Evolutionary conservation across 2,329 filamentous ascomycete species (phyloP), one percentile per base, ranked within the genome.

Genomic region (Sphaerulina populicola): DNA sequence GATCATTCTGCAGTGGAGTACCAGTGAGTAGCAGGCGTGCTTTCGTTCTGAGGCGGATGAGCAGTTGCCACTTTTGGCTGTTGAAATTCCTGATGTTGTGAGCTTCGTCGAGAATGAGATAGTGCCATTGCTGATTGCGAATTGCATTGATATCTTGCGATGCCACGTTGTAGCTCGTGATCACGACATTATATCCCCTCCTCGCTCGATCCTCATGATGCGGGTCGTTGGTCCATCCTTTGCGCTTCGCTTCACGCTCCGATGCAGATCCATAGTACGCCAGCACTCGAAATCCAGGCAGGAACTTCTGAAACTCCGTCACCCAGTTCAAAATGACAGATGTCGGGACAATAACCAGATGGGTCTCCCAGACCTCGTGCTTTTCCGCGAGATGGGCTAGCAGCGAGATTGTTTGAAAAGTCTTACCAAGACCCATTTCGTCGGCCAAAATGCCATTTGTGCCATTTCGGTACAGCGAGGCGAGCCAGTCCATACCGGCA

Each of bases 21-120:
- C 93, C 93, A 0, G 93, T 98, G 9, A 98, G 76, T 0, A 98
- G 73, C 9, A 98, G 78, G 31, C 93, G 81, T 27, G 90, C 84
- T 57, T 85, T 83, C 0, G 93, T 97, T 62, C 94, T 91, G 72
- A 98, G 94, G 0, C 86, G 93, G 18, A 98, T 80, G 57, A 98
- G 78, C 0, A 89, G 91, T 68, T 97, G 93, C 90, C 93, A 98
- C 57, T 91, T 78, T 68, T 96, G 90, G 1, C 91, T 96, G 64
- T 94, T 90, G 76, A 97, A 98, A 69, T 98, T 98, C 66, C 98
- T 97, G 77, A 98, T 98, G 71, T 98, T 97, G 73, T 98, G 93
- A 0, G 94, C 93, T 72, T 98, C 93, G 61, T 98, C 93, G 1
- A 98, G 79, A 57, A 98, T 90, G 80, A 98, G 88, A 69, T 97